Conservation (phyloP, 148 eudicot genomes). For the Rhododendron molle region DNA sequence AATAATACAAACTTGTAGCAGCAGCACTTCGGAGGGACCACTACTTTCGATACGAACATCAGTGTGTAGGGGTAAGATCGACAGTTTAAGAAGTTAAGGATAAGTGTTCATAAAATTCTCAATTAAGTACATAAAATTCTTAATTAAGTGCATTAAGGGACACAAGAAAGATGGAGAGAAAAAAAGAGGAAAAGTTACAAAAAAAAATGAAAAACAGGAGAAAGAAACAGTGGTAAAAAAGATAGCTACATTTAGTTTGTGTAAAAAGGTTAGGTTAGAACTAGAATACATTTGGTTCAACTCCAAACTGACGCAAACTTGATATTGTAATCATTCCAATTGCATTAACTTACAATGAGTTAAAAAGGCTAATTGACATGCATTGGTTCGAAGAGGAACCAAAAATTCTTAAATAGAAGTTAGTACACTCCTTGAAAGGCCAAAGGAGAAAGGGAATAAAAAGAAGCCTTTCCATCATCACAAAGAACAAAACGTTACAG, state of each 20-base stretch:
- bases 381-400: not conserved
- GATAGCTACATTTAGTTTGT: not conserved
- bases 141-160: too few relatives aligned
- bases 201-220: not conserved
- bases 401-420: not conserved
- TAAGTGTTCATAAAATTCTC: not conserved
- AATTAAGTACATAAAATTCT: not conserved
- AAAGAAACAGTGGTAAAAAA: not conserved
- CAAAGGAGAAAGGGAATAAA: not conserved
- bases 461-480: not conserved
- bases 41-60: not conserved
- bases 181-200: not conserved
- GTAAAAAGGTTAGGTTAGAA: not conserved
- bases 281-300: not conserved
- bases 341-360: not conserved
- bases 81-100: not conserved
- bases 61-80: not conserved
- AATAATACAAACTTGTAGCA: not conserved
- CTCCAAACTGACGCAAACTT: not conserved
- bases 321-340: not conserved
- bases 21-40: not conserved
- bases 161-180: not conserved
- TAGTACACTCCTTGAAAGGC: not conserved
- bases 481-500: not conserved
- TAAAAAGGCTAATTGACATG: conserved; percentile 2